Conservation (phyloP, 1,139 yeast genomes). For the Geotrichum aggregatum region DNA sequence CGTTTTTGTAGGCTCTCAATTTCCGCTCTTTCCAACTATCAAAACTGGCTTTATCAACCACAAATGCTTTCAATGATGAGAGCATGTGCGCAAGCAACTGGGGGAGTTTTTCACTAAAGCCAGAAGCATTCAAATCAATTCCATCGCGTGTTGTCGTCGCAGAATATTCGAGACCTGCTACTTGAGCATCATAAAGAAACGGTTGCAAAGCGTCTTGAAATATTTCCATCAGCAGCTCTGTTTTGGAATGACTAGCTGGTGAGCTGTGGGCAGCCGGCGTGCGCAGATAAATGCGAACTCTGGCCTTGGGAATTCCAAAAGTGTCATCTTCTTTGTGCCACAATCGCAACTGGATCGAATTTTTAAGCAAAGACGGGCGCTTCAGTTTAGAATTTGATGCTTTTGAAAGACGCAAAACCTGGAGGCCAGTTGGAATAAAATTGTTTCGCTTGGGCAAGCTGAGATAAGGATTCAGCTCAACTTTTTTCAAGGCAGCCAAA, state of each 20-base stretch:
- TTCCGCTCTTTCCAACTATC: constrained; percentile 61
- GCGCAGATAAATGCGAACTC: constrained; percentile 59
- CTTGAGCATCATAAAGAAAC: constrained; percentile 73
- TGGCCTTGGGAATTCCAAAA: constrained; percentile 84
- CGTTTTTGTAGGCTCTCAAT: constrained; percentile 60
- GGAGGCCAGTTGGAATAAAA: constrained; percentile 73
- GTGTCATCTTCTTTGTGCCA: constrained; percentile 94
- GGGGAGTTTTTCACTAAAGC: constrained; percentile 78
- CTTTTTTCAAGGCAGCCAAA: constrained; percentile 20
- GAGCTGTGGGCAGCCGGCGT: constrained; percentile 57
- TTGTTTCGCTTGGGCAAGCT: constrained; percentile 67
- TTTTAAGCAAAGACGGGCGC: constrained; percentile 49
- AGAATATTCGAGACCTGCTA: constrained; percentile 68
- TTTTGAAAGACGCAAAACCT: constrained; percentile 47
- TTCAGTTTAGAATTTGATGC: constrained; percentile 39
- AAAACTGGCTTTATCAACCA: constrained; percentile 55
- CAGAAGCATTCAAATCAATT: constrained; percentile 59
- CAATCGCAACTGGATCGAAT: constrained; percentile 45
- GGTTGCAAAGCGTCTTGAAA: constrained; percentile 74
- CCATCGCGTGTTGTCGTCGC: constrained; percentile 67
- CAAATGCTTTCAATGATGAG: constrained; percentile 49
- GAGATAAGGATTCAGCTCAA: constrained; percentile 41
- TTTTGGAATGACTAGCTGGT: constrained; percentile 54
- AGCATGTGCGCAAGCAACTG: constrained; percentile 59
- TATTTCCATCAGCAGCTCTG: constrained; percentile 62